phyloP scores from a whole-genome alignment of 768 basidiomycete species.

The Macrocybe gigantea region DNA sequence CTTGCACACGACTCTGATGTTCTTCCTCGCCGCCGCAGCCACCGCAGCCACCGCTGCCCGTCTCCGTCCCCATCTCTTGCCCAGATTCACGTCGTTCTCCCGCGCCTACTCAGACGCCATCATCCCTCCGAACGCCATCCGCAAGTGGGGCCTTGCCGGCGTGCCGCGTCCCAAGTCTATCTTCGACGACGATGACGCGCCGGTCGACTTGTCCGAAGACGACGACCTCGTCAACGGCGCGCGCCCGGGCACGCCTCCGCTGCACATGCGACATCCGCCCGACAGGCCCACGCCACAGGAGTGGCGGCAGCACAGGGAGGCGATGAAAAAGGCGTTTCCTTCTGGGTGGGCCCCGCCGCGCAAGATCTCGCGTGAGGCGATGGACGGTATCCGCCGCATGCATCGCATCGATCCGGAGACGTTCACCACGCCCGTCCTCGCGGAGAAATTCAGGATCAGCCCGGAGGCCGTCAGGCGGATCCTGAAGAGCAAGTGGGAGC shows the following conservation, averaged over 20 bases:
- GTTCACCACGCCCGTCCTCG: constrained; percentile 64
- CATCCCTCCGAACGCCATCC: neutral
- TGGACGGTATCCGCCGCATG: constrained; percentile 71
- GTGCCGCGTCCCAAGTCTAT: constrained; percentile 36
- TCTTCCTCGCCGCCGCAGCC: too few relatives aligned
- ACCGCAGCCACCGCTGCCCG: too few relatives aligned
- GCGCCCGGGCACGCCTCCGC: constrained; percentile 27
- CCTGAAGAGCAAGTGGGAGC: constrained; percentile 69
- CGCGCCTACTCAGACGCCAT: constrained; percentile 16
- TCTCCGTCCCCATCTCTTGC: too few relatives aligned
- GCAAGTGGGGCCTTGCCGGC: constrained; percentile 35
- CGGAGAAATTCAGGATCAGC: constrained; percentile 72
- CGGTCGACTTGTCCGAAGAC: constrained; percentile 47
- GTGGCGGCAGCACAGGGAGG: constrained; percentile 43
- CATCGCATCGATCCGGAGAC: constrained; percentile 56
- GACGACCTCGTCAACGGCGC: constrained; percentile 40
- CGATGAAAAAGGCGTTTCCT: constrained; percentile 51
- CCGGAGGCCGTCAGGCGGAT: constrained; percentile 80
- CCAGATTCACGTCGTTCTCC: neutral
- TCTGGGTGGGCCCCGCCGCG: constrained; percentile 74
- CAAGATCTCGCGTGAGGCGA: constrained; percentile 77
- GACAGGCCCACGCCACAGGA: constrained; percentile 39
- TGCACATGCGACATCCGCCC: constrained; percentile 32
- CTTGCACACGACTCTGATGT: constrained; percentile 4
- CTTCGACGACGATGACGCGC: constrained; percentile 39